These are phyloP conservation scores for Talaromyces sp. DNA, from an alignment of 2,329 filamentous ascomycete species.

Conservation along the genomic window DNA sequence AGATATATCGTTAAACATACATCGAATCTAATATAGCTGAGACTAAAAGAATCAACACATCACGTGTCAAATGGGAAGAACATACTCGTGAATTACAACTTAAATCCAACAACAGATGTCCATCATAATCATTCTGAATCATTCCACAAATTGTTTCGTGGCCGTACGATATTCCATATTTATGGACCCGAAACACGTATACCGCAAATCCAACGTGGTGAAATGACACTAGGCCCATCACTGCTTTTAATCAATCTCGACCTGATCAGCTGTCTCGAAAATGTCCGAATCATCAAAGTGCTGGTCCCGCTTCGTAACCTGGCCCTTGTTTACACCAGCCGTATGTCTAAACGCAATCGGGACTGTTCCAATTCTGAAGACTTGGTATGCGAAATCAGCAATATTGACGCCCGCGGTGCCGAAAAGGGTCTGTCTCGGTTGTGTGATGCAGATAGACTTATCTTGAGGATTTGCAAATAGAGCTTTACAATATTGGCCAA, in stretches of 20 bases:
- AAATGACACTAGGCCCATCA: not conserved
- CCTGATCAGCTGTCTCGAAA: not conserved
- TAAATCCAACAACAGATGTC: not conserved
- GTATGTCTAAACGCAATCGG: not conserved
- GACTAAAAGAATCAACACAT: not conserved
- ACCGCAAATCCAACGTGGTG: not conserved
- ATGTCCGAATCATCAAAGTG: not conserved
- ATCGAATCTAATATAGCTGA: not conserved
- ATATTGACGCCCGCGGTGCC: not conserved
- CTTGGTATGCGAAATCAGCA: conserved; percentile 1
- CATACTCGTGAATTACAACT: not conserved
- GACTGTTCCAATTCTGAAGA: not conserved
- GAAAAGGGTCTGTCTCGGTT: not conserved
- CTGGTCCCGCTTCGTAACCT: not conserved
- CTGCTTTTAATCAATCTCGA: not conserved
- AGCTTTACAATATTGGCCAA: conserved; percentile 4
- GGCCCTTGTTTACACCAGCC: not conserved
- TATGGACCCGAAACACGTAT: not conserved
- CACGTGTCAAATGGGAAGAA: not conserved
- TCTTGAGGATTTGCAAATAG: conserved; percentile 2
- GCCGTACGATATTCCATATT: not conserved
- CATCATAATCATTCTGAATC: not conserved
- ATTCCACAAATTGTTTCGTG: too few species aligned
- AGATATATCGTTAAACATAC: not conserved
- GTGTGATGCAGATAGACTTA: not conserved